A percentile compares a stretch with the other conserved stretches of the same genome.
These are phyloP conservation scores for Artemisia argyi DNA, from an alignment of 129 eudicot species.

Conservation along the genomic window DNA sequence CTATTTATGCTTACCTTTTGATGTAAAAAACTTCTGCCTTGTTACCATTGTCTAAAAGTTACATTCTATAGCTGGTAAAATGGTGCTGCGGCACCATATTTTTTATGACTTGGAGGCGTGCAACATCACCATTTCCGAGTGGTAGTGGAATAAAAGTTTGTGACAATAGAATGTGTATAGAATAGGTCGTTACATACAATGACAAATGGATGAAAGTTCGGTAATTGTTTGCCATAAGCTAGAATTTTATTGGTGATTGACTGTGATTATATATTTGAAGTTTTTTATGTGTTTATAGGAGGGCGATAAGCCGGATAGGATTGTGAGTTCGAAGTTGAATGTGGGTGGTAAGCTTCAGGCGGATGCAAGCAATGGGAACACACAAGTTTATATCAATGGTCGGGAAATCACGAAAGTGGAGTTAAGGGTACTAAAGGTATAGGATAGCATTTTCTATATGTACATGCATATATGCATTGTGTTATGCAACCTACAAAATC, in stretches of 20 bases:
- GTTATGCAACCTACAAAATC: no score
- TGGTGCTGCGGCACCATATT: no score
- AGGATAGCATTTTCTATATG: background rate
- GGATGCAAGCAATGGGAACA: slow-evolving; percentile 53
- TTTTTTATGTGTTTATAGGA: slow-evolving; percentile 25
- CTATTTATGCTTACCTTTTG: no score
- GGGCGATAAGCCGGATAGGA: slow-evolving; percentile 52
- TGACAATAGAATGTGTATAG: no score
- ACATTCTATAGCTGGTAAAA: no score
- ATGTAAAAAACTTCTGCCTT: no score
- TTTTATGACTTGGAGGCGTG: no score
- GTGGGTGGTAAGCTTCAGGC: slow-evolving; percentile 43
- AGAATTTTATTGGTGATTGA: background rate
- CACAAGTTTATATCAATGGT: slow-evolving; percentile 46
- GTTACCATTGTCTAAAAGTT: no score
- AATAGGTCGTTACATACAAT: background rate
- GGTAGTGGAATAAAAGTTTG: no score
- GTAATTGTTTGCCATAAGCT: background rate
- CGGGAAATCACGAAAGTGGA: slow-evolving; percentile 52
- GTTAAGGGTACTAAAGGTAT: slow-evolving; percentile 48
- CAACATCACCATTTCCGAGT: no score
- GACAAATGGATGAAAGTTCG: background rate
- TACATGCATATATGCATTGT: no score
- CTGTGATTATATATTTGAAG: background rate
- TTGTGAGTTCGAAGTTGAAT: slow-evolving; percentile 46